Evolutionary conservation across 2,329 filamentous ascomycete genomes (phyloP), one percentile per base, ranked within the genome.

Genomic region (Magnaporthiopsis incrustans): DNA sequence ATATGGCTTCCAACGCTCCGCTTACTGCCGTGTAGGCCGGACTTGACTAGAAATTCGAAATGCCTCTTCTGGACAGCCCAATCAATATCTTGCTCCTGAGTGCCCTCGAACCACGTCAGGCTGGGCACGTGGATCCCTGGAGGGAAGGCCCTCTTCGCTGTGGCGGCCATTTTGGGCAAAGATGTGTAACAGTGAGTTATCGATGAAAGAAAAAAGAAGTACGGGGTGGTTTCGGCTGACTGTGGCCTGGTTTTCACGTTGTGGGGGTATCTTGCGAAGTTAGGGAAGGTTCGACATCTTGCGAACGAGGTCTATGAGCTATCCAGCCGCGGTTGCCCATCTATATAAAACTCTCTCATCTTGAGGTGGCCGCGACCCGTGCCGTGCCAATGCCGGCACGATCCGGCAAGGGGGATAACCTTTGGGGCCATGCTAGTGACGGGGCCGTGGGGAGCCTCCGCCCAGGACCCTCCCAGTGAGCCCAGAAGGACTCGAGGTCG

Each of bases 81-180:
- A 69, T 86, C 82, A 56, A 85, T 81, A 57, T 82, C 80, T 68
- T 85, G 83, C 25, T 27, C 44, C 4, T 44, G 50, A 5, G 68
- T 72, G 33, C 71, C 68, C 65, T 79, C 76, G 70, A 85, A 86
- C 77, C 79, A 86, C 4, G 83, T 85, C 68, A 86, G 70, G 26
- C 77, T 79, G 1, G 82, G 83, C n/a, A 82, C 82, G 66, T 85
- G 83, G 60, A 86, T 81, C 4, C 82, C 82, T 1, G 78, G 76
- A 35, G 81, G 79, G 50, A 62, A 62, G 22, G 44, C 26, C 32
- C 38, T 57, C 61, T 38, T 56, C 4, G 53, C 53, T 22, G 14
- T 27, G 26, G 61, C 25, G 22, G 26, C 50, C 61, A 62, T 62
- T 14, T 57, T 50, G 44, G 22, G 18, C 57, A 30, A 12, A 32